These are phyloP conservation scores for Gypsophila paniculata DNA, from an alignment of 179 eudicot genomes.

Conservation along the genomic window DNA sequence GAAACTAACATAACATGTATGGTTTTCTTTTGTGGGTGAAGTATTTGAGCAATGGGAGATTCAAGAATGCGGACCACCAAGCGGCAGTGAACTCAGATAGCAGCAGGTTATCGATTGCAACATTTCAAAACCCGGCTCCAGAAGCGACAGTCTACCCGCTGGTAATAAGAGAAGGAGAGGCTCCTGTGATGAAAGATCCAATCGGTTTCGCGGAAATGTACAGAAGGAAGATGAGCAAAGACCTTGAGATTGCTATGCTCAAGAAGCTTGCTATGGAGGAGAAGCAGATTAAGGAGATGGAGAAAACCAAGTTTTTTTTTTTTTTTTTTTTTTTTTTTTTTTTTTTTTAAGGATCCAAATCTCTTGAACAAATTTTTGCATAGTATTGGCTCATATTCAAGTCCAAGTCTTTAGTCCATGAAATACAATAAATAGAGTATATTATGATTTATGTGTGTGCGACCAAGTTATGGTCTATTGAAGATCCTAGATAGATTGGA, in stretches of 20 bases:
- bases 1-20: too few relatives aligned
- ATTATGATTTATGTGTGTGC: too few relatives aligned
- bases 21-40: constrained; percentile 21
- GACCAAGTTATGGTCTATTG: too few relatives aligned
- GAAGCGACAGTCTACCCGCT: constrained; percentile 71
- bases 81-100: constrained; percentile 72
- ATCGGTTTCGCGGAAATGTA: constrained; percentile 78
- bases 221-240: constrained; percentile 76
- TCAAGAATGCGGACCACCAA: constrained; percentile 86
- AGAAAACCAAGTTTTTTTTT: constrained; percentile 33
- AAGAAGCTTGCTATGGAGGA: constrained; percentile 73
- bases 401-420: too few relatives aligned
- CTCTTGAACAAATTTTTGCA: constrained; percentile 37
- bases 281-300: constrained; percentile 20
- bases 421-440: too few relatives aligned
- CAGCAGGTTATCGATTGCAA: constrained; percentile 73
- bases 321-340: too few relatives aligned
- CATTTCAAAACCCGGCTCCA: constrained; percentile 75
- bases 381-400: too few relatives aligned
- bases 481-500: too few relatives aligned
- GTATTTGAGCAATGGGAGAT: constrained; percentile 85
- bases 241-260: constrained; percentile 63
- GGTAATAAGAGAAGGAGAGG: constrained; percentile 73
- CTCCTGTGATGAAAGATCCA: constrained; percentile 58
- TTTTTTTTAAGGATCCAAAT: constrained; percentile 33